phyloP scores from a whole-genome alignment of 2,329 filamentous ascomycete species.

The Leptosphaerulina australis region DNA sequence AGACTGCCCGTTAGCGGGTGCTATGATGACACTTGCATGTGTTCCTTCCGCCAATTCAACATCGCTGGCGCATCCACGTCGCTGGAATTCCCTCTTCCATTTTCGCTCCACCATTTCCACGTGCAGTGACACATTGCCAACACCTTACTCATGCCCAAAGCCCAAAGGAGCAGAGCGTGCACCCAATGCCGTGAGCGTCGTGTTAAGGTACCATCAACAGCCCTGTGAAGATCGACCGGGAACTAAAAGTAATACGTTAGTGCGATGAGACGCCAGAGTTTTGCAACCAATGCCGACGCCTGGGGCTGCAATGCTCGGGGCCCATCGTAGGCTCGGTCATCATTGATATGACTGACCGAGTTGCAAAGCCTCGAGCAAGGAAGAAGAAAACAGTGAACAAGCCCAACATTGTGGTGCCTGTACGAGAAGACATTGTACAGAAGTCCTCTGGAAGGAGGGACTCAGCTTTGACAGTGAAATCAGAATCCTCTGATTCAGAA shows the following conservation, averaged over 20 bases:
- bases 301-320: conserved; percentile 40
- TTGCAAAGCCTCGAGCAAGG: conserved; percentile 33
- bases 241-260: conserved; percentile 24
- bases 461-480: conserved; percentile 5
- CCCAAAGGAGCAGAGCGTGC: conserved; percentile 44
- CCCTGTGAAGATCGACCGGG: conserved; percentile 16
- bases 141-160: conserved; percentile 28
- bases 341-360: conserved; percentile 45
- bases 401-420: conserved; percentile 1
- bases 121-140: conserved; percentile 14
- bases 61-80: conserved; percentile 14
- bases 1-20: conserved; percentile 16
- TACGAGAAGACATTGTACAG: conserved; percentile 1
- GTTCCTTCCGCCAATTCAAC: conserved; percentile 12
- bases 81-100: conserved; percentile 25
- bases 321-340: conserved; percentile 42
- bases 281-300: conserved; percentile 38
- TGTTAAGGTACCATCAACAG: conserved; percentile 37
- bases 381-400: conserved; percentile 29
- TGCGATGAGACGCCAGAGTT: conserved; percentile 42
- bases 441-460: conserved; percentile 1
- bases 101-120: conserved; percentile 14
- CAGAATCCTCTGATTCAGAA: conserved; percentile 9
- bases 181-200: conserved; percentile 44
- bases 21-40: conserved; percentile 20